Conservation (phyloP, 2,329 filamentous ascomycete species). For the Tolypocladium ovalisporum region DNA sequence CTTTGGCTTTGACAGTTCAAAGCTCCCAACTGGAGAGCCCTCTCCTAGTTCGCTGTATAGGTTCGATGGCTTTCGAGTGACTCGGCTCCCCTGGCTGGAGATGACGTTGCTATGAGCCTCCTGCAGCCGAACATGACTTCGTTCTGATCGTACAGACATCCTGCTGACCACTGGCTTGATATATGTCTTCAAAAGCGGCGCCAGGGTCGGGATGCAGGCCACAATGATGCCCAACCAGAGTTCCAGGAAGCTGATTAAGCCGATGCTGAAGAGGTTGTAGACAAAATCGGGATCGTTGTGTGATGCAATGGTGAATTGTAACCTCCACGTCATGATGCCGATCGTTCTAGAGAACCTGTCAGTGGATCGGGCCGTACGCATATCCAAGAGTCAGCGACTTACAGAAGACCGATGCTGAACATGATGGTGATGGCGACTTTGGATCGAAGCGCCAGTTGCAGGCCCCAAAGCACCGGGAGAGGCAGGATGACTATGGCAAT, state of each 20-base stretch:
- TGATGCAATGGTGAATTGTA: not conserved
- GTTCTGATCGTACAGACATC: not conserved
- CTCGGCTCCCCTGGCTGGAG: not conserved
- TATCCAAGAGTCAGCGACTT: not conserved
- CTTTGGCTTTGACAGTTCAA: not conserved
- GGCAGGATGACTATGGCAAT: not conserved
- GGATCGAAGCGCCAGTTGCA: not conserved
- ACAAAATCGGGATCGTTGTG: not conserved
- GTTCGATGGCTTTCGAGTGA: not conserved
- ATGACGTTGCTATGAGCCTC: not conserved
- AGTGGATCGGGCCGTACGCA: not conserved
- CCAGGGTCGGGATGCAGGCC: not conserved
- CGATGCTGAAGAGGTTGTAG: not conserved
- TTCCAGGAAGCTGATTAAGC: not conserved
- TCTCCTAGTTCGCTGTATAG: not conserved
- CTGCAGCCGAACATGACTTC: not conserved
- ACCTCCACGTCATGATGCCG: not conserved
- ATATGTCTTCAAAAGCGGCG: not conserved
- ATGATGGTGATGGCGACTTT: not conserved
- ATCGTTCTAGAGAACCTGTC: not conserved
- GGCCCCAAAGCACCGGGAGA: not conserved
- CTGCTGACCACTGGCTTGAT: not conserved
- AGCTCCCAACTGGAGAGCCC: not conserved
- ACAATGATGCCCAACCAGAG: not conserved
- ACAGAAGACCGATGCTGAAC: not conserved